A percentile compares a stretch with the other conserved stretches of the same genome.
Conservation (phyloP, 306 rosid species). For the Fragaria ananassa region DNA sequence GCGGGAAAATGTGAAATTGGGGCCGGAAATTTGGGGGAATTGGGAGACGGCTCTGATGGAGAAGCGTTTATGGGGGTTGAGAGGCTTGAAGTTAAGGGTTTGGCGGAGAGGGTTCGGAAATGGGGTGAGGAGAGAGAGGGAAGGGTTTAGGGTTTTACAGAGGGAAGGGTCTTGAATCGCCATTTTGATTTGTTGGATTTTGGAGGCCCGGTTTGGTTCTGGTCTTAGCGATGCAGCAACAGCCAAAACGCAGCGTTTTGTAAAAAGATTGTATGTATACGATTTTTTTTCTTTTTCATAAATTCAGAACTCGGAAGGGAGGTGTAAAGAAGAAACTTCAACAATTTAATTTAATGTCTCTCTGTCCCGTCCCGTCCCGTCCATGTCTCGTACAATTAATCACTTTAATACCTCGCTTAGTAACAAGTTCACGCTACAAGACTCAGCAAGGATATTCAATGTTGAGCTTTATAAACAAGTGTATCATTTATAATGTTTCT, state of each 20-base stretch:
- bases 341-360: too few species aligned
- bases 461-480: too few species aligned
- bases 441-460: too few species aligned
- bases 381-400: too few species aligned
- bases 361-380: too few species aligned
- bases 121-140: constrained; percentile 24
- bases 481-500: too few species aligned
- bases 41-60: background rate
- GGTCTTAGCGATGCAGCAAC: background rate
- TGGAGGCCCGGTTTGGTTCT: background rate
- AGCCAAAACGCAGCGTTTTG: background rate
- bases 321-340: too few species aligned
- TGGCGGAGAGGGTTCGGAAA: constrained; percentile 31
- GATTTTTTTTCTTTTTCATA: too few species aligned
- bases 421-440: too few species aligned
- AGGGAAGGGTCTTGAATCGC: constrained; percentile 11
- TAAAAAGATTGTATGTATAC: too few species aligned
- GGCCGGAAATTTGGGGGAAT: constrained; percentile 2
- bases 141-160: constrained; percentile 49
- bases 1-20: constrained; percentile 10
- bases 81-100: constrained; percentile 19
- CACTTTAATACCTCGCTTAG: too few species aligned
- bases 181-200: constrained; percentile 4
- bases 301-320: too few species aligned
- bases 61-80: background rate